These are phyloP conservation scores for Fusarium nelsonii DNA, from an alignment of 2,329 filamentous ascomycete species.

Conservation along the genomic window DNA sequence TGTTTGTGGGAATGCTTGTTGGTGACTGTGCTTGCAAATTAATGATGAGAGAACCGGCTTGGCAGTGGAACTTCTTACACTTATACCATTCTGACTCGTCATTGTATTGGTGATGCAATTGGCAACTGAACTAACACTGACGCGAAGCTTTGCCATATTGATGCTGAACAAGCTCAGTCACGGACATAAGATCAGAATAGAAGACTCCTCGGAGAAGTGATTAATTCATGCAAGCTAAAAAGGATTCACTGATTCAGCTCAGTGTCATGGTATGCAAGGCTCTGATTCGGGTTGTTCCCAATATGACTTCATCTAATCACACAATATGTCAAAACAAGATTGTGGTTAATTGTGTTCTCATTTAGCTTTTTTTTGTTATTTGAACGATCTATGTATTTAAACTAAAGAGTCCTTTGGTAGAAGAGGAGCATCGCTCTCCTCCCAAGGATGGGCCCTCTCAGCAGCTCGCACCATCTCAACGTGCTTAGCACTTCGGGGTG, in stretches of 20 bases:
- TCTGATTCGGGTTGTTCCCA: background rate
- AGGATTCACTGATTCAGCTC: background rate
- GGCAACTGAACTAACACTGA: background rate
- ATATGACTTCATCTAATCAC: no score
- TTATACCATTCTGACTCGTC: background rate
- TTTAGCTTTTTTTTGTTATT: background rate
- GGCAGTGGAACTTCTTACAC: background rate
- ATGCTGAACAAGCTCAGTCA: background rate
- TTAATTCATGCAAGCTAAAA: background rate
- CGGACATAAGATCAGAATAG: background rate
- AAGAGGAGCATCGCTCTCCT: constrained; percentile 38
- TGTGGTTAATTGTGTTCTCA: background rate
- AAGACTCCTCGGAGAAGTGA: no score
- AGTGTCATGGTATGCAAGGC: rapidly evolving
- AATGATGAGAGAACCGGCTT: background rate
- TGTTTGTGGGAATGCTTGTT: background rate
- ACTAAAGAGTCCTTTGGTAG: constrained; percentile 12
- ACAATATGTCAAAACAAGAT: no score
- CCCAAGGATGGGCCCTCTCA: constrained; percentile 43
- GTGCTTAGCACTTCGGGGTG: constrained; percentile 33
- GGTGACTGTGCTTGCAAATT: background rate
- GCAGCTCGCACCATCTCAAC: constrained; percentile 34
- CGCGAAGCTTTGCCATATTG: rapidly evolving
- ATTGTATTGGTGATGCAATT: background rate
- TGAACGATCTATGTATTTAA: background rate